A percentile compares a stretch with the other conserved stretches of the same genome.
These are phyloP conservation scores for Linnemannia hyalina DNA, from an alignment of 192 early-diverging fungal genomes.

Conservation along the genomic window DNA sequence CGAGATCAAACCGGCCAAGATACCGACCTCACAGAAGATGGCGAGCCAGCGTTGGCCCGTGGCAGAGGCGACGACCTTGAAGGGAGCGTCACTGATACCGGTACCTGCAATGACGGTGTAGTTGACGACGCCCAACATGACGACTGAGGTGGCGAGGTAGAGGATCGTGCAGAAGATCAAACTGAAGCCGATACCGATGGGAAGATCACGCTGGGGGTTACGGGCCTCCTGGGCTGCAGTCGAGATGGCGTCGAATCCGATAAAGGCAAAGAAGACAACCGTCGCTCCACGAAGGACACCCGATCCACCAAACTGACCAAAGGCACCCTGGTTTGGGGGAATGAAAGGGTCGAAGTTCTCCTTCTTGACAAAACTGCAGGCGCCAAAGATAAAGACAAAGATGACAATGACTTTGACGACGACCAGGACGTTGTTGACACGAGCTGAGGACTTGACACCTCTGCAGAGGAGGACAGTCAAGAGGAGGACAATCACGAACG, in stretches of 20 bases:
- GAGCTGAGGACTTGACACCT: slow-evolving; percentile 81
- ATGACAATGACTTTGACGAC: slow-evolving; percentile 80
- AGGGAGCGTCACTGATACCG: slow-evolving; percentile 55
- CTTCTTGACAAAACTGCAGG: slow-evolving; percentile 73
- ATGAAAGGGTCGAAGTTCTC: slow-evolving; percentile 86
- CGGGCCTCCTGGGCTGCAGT: slow-evolving; percentile 88
- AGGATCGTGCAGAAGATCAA: slow-evolving; percentile 80
- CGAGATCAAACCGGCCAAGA: slow-evolving; percentile 81
- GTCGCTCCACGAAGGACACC: slow-evolving; percentile 82
- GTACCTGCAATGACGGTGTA: slow-evolving; percentile 63
- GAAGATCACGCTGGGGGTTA: slow-evolving; percentile 84
- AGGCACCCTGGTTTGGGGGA: slow-evolving; percentile 70
- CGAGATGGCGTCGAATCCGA: slow-evolving; percentile 91
- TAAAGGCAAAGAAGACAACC: slow-evolving; percentile 85
- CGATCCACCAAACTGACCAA: slow-evolving; percentile 72
- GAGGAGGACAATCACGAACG: slow-evolving; percentile 73
- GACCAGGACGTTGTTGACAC: slow-evolving; percentile 80
- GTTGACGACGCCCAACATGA: slow-evolving; percentile 80
- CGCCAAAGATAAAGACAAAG: slow-evolving; percentile 86
- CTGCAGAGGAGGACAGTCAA: slow-evolving; percentile 76
- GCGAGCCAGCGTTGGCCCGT: slow-evolving; percentile 74
- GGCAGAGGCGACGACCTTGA: slow-evolving; percentile 61
- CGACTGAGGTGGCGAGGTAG: slow-evolving; percentile 78
- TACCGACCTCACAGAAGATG: slow-evolving; percentile 82
- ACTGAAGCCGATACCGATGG: slow-evolving; percentile 86